These are phyloP conservation scores for Phoma sp. DNA, from an alignment of 2,329 filamentous ascomycete species.

Conservation along the genomic window DNA sequence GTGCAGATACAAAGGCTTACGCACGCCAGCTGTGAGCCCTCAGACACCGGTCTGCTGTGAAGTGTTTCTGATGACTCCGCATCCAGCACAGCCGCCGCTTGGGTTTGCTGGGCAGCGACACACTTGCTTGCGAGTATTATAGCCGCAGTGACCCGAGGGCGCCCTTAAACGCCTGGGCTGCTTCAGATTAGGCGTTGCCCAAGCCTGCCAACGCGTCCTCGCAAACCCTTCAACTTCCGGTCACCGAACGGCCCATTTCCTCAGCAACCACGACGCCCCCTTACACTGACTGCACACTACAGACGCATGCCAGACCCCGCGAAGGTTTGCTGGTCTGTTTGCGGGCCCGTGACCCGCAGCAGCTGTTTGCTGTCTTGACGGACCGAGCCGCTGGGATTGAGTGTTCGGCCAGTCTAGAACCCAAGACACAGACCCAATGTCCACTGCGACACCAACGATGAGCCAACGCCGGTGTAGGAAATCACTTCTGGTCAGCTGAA, in stretches of 20 bases:
- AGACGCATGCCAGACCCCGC: slow-evolving; percentile 15
- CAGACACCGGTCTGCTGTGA: slow-evolving; percentile 9
- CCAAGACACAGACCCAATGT: slow-evolving; percentile 13
- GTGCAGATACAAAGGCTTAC: slow-evolving; percentile 3
- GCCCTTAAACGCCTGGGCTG: slow-evolving; percentile 13
- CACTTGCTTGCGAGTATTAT: slow-evolving; percentile 6
- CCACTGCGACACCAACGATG: slow-evolving; percentile 10
- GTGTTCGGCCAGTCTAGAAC: slow-evolving; percentile 14
- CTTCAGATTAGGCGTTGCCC: slow-evolving; percentile 10
- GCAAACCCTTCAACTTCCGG: slow-evolving; percentile 11
- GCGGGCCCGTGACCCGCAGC: slow-evolving; percentile 15
- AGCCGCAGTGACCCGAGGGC: slow-evolving; percentile 4
- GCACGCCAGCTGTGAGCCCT: slow-evolving; percentile 2
- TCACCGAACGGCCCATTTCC: slow-evolving; percentile 9
- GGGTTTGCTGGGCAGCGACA: slow-evolving; percentile 8
- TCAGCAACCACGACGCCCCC: slow-evolving; percentile 14
- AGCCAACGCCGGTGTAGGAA: slow-evolving; percentile 9
- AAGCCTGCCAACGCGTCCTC: slow-evolving; percentile 20
- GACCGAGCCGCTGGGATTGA: slow-evolving; percentile 16
- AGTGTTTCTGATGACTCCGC: slow-evolving; percentile 9
- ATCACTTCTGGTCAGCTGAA: background rate
- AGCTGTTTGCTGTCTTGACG: slow-evolving; percentile 6
- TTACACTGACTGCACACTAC: slow-evolving; percentile 6
- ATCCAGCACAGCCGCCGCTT: slow-evolving; percentile 5
- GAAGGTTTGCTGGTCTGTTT: slow-evolving; percentile 12